Conservation (phyloP, 2,329 filamentous ascomycete species). For the Xylaria sp. region DNA sequence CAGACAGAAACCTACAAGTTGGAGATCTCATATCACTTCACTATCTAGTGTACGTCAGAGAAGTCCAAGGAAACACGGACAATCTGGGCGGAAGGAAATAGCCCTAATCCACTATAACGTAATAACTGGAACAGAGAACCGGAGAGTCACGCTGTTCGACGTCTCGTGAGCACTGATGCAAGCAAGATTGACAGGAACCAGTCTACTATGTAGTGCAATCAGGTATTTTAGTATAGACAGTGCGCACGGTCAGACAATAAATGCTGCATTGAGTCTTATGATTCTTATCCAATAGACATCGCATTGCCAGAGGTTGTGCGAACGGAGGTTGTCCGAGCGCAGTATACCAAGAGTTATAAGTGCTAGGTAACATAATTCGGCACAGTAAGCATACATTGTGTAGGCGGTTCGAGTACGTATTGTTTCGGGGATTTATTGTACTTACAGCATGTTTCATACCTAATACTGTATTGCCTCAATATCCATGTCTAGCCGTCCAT, state of each 20-base stretch:
- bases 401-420: no score
- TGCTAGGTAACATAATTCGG: no score
- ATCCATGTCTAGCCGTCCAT: not conserved
- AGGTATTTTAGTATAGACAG: no score
- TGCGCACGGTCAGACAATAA: no score
- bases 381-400: no score
- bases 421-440: no score
- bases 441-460: not conserved
- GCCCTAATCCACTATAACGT: not conserved
- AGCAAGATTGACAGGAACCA: not conserved
- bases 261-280: no score
- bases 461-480: not conserved
- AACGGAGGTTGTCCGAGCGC: no score
- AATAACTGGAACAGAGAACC: not conserved
- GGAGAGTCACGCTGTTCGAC: not conserved
- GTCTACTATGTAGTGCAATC: no score
- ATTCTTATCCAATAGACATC: no score
- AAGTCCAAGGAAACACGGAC: not conserved
- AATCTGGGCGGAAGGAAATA: not conserved
- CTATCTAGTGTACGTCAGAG: not conserved
- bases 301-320: no score
- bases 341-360: no score
- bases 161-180: not conserved
- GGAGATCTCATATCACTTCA: not conserved
- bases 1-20: not conserved